Conservation (phyloP, 169 alveolate species). For the Plasmodium yoelii region DNA sequence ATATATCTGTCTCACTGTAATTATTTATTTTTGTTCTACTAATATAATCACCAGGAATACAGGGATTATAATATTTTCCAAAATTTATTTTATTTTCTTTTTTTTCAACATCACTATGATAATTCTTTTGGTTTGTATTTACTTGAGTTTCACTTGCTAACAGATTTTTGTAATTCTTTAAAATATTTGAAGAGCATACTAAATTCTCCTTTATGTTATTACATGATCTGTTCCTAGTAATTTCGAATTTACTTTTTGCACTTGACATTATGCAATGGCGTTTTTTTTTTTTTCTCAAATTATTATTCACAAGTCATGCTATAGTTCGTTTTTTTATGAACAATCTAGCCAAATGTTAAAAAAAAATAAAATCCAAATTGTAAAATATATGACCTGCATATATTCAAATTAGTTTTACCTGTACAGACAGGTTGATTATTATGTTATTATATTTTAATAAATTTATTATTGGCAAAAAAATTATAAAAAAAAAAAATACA, state of each 20-base stretch:
- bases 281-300: constrained; percentile 2
- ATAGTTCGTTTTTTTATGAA: too few species aligned
- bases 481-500: too few species aligned
- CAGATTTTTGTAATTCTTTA: constrained; percentile 22
- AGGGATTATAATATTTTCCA: not conserved
- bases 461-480: too few species aligned
- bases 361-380: too few species aligned
- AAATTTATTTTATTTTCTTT: not conserved
- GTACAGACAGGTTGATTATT: too few species aligned
- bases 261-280: constrained; percentile 9
- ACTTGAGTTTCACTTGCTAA: constrained; percentile 1
- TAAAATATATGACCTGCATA: too few species aligned
- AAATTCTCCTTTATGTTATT: constrained; percentile 50
- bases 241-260: constrained; percentile 46
- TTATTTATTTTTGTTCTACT: not conserved
- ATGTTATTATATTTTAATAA: too few species aligned
- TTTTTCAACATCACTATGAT: not conserved
- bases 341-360: too few species aligned
- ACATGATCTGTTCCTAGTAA: constrained; percentile 46
- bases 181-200: constrained; percentile 24
- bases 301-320: not conserved
- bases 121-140: not conserved
- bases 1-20: not conserved
- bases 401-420: too few species aligned
- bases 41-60: not conserved